These are phyloP conservation scores for Penicillium lagena DNA, from an alignment of 495 filamentous ascomycete genomes.

Conservation along the genomic window DNA sequence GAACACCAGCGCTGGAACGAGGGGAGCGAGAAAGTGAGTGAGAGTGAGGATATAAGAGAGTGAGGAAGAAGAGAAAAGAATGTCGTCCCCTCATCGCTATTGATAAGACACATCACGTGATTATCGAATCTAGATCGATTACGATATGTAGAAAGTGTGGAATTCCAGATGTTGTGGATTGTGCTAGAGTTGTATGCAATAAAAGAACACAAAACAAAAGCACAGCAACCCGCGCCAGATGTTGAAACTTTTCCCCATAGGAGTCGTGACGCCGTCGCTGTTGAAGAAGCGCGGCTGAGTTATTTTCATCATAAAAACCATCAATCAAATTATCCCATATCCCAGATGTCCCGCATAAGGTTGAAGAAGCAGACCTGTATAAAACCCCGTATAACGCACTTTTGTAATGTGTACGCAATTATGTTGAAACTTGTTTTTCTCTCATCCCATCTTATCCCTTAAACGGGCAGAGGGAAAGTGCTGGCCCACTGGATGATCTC, in stretches of 20 bases:
- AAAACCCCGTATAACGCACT: constrained; percentile 38
- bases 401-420: constrained; percentile 23
- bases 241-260: constrained; percentile 33
- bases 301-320: constrained; percentile 14
- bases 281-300: constrained; percentile 31
- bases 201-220: neutral
- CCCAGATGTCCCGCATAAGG: constrained; percentile 39
- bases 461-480: constrained; percentile 88
- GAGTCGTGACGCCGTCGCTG: constrained; percentile 15
- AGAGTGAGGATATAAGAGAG: no score
- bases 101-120: no score
- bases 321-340: constrained; percentile 22
- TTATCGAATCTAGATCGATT: neutral
- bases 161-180: no score
- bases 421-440: constrained; percentile 22
- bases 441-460: constrained; percentile 17
- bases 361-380: constrained; percentile 45
- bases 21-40: neutral
- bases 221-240: constrained; percentile 1
- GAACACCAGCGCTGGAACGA: neutral
- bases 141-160: neutral
- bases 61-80: no score
- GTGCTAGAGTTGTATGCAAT: no score
- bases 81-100: no score
- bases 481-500: constrained; percentile 86